A percentile compares a stretch with the other conserved stretches of the same genome.
phyloP scores from a whole-genome alignment of 352 stramenopile genomes.

The Hyaloperonospora brassicae region DNA sequence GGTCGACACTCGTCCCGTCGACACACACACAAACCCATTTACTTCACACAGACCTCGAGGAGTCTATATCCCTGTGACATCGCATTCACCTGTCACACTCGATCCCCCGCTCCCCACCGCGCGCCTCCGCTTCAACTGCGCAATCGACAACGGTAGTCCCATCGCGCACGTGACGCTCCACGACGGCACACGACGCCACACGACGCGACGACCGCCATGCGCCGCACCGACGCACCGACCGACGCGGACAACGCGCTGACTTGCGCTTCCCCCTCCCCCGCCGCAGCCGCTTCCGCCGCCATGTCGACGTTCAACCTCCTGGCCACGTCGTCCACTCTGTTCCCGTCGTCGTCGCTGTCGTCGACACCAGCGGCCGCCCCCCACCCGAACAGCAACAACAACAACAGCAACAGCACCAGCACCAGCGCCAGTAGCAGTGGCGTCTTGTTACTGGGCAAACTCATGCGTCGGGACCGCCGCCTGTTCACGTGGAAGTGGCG shows the following conservation, averaged over 20 bases:
- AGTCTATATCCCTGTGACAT: too few species aligned
- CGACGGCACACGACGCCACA: background rate
- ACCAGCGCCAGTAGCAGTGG: constrained; percentile 11
- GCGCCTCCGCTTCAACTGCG: background rate
- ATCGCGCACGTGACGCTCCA: too few species aligned
- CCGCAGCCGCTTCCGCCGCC: background rate
- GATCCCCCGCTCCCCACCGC: background rate
- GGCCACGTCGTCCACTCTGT: constrained; percentile 1
- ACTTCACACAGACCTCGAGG: too few species aligned
- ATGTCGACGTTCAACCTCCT: constrained; percentile 4
- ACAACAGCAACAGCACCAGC: too few species aligned
- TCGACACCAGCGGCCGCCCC: background rate
- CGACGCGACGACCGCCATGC: constrained; percentile 21
- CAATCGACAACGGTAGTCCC: too few species aligned
- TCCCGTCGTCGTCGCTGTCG: background rate
- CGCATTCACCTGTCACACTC: too few species aligned
- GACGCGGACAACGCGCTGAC: too few species aligned
- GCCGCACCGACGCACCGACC: constrained; percentile 8
- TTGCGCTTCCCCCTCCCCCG: background rate
- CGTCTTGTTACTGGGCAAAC: constrained; percentile 53
- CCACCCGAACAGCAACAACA: constrained; percentile 1
- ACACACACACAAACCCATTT: background rate
- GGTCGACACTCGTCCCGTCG: background rate
- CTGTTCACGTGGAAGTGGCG: constrained; percentile 82
- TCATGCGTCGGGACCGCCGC: constrained; percentile 67